These are phyloP conservation scores for Breviolum minutum DNA, from an alignment of 73 alveolate species.

Conservation along the genomic window DNA sequence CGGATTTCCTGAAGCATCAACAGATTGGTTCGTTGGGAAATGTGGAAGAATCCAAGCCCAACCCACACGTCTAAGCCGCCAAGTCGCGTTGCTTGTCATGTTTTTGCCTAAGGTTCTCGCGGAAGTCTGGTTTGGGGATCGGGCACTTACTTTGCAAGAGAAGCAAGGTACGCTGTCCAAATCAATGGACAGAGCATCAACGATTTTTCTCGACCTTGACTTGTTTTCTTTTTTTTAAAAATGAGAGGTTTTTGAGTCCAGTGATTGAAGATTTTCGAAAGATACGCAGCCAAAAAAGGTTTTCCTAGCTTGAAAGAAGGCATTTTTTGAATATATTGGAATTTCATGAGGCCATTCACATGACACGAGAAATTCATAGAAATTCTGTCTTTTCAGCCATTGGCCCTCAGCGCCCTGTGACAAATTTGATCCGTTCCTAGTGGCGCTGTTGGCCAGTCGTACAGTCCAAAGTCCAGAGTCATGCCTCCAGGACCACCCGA, in stretches of 20 bases:
- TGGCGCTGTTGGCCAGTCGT: constrained; percentile 34
- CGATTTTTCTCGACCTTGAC: no score
- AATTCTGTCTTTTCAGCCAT: no score
- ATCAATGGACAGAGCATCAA: not conserved
- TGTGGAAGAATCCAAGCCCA: not conserved
- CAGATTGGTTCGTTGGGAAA: no score
- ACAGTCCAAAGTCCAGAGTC: not conserved
- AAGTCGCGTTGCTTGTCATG: not conserved
- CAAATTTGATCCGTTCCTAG: not conserved
- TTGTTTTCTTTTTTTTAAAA: no score
- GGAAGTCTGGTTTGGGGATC: constrained; percentile 82
- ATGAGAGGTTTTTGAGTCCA: no score
- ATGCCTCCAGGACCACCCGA: constrained; percentile 83
- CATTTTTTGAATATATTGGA: not conserved
- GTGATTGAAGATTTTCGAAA: no score
- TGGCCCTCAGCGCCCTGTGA: not conserved
- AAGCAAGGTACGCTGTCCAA: constrained; percentile 13
- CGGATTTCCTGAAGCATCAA: not conserved
- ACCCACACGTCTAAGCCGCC: not conserved
- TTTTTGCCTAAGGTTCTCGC: constrained; percentile 54
- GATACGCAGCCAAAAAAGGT: no score
- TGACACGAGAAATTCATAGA: no score
- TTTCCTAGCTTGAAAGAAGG: no score
- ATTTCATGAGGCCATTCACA: not conserved
- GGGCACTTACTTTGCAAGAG: constrained; percentile 80